These are phyloP conservation scores for Coemansia sp. DNA, from an alignment of 192 early-diverging fungal genomes.

Conservation along the genomic window DNA sequence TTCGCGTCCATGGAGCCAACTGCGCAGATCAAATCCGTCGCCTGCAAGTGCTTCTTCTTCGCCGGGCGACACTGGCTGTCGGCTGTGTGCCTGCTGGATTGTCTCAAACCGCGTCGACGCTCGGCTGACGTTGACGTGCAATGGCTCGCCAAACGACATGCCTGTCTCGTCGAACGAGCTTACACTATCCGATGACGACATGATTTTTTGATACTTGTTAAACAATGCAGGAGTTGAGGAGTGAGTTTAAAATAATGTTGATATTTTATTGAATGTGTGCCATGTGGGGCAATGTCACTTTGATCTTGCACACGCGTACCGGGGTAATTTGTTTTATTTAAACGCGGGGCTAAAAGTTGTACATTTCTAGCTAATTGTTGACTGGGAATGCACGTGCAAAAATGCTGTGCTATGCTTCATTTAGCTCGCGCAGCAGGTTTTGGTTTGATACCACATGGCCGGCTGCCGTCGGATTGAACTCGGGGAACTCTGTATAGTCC, in stretches of 20 bases:
- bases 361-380: too few species aligned
- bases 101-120: constrained; percentile 34
- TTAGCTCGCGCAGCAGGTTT: neutral
- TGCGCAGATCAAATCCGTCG: constrained; percentile 15
- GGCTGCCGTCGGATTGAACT: neutral
- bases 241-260: too few species aligned
- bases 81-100: constrained; percentile 31
- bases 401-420: neutral
- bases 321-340: too few species aligned
- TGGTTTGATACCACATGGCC: neutral
- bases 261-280: too few species aligned
- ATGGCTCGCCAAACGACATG: constrained; percentile 50
- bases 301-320: too few species aligned
- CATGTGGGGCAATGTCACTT: too few species aligned
- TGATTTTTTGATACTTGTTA: too few species aligned
- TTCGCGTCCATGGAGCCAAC: constrained; percentile 25
- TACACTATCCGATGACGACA: too few species aligned
- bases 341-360: too few species aligned
- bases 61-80: constrained; percentile 4
- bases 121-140: constrained; percentile 37
- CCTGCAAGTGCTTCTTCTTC: constrained; percentile 13
- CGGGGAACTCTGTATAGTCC: neutral
- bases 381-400: too few species aligned
- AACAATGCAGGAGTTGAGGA: too few species aligned
- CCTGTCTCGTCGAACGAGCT: neutral